Conservation (phyloP, 2,329 filamentous ascomycete genomes). For the Aureobasidium sp. region DNA sequence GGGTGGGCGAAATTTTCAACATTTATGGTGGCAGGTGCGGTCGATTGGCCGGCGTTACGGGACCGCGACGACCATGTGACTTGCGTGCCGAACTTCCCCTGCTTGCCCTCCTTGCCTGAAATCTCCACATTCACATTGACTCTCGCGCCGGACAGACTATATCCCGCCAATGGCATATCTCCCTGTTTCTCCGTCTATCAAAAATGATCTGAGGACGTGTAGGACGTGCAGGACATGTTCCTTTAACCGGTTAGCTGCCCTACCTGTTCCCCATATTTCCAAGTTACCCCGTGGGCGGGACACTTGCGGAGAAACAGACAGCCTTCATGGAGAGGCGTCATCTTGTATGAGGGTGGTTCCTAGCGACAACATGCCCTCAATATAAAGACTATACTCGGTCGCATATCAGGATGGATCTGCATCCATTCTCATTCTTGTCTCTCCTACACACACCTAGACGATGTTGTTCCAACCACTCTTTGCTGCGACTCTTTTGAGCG, state of each 20-base stretch:
- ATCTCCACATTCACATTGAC: slow-evolving; percentile 3
- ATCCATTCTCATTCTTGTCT: neutral
- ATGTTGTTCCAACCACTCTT: slow-evolving; percentile 13
- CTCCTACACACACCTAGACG: neutral
- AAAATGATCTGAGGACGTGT: neutral
- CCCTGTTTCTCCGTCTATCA: neutral
- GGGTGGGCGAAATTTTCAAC: too few species aligned
- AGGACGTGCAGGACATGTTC: neutral
- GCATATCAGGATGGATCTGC: neutral
- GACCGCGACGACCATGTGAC: neutral
- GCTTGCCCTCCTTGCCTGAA: neutral
- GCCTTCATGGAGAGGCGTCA: neutral
- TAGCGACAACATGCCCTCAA: neutral
- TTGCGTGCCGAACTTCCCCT: neutral
- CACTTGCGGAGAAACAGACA: slow-evolving; percentile 7
- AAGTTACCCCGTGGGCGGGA: slow-evolving; percentile 3
- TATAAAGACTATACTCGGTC: neutral
- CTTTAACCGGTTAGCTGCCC: slow-evolving; percentile 5
- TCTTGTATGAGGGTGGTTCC: neutral
- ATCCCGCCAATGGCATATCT: neutral
- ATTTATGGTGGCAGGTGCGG: neutral
- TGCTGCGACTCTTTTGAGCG: slow-evolving; percentile 14
- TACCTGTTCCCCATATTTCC: neutral
- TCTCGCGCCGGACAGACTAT: neutral
- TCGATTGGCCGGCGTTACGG: neutral